Conservation (phyloP, 2,329 filamentous ascomycete genomes). For the Calonectria ilicicola region DNA sequence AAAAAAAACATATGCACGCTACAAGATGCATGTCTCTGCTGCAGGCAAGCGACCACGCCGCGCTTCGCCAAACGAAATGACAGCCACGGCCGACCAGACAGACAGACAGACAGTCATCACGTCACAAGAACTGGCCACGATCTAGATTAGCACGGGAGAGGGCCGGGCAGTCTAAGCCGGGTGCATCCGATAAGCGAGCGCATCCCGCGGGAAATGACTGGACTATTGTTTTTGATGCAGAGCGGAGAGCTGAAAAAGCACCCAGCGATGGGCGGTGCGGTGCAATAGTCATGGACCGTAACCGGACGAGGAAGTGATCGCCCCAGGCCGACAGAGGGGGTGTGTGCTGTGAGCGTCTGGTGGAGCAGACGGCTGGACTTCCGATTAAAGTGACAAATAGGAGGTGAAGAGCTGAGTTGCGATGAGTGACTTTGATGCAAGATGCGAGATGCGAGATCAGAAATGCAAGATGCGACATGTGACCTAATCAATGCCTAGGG, state of each 20-base stretch:
- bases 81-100: neutral
- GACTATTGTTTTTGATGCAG: neutral
- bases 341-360: neutral
- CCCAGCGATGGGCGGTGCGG: neutral
- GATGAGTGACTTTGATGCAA: conserved; percentile 8
- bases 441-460: conserved; percentile 15
- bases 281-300: neutral
- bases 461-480: conserved; percentile 11
- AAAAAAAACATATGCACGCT: neutral
- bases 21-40: conserved; percentile 16
- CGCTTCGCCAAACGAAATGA: neutral
- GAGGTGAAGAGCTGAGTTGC: neutral
- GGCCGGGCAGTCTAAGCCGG: neutral
- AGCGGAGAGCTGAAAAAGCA: conserved; percentile 6
- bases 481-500: neutral
- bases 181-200: conserved; percentile 12
- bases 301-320: conserved; percentile 6
- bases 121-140: conserved; percentile 1
- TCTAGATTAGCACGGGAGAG: conserved; percentile 4
- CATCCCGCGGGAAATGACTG: neutral
- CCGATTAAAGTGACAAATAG: neutral
- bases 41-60: neutral
- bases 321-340: neutral
- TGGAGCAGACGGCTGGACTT: neutral
- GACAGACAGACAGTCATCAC: neutral